phyloP scores from a whole-genome alignment of 1,284 basidiomycete genomes.

The Dichomitus squalens region DNA sequence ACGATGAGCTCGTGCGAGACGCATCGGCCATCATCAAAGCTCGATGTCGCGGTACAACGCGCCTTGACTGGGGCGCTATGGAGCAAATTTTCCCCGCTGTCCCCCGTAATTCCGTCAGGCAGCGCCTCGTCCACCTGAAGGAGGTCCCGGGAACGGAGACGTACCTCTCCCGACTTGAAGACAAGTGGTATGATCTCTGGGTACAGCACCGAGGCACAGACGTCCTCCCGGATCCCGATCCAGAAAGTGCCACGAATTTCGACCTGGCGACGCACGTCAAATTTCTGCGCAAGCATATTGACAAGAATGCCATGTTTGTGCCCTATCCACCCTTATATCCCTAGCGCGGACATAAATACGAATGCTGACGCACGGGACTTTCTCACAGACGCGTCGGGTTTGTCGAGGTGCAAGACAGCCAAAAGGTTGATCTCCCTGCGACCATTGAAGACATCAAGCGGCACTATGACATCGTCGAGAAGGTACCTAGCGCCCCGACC shows the following conservation, averaged over 20 bases:
- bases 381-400: slow-evolving; percentile 57
- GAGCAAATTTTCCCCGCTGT: slow-evolving; percentile 80
- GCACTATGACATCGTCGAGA: slow-evolving; percentile 53
- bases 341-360: neutral
- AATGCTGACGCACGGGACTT: slow-evolving; percentile 3
- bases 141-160: slow-evolving; percentile 68
- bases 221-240: slow-evolving; percentile 73
- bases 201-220: slow-evolving; percentile 65
- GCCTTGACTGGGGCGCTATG: slow-evolving; percentile 71
- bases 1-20: slow-evolving; percentile 86
- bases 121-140: slow-evolving; percentile 60
- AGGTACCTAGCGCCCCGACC: slow-evolving; percentile 41
- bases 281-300: slow-evolving; percentile 78
- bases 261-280: slow-evolving; percentile 76
- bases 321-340: neutral
- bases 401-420: slow-evolving; percentile 43
- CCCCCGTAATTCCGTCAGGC: slow-evolving; percentile 66
- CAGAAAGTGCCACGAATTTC: slow-evolving; percentile 70
- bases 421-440: slow-evolving; percentile 44
- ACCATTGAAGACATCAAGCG: slow-evolving; percentile 49
- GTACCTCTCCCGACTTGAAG: slow-evolving; percentile 80
- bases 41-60: slow-evolving; percentile 61
- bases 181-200: slow-evolving; percentile 82
- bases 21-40: slow-evolving; percentile 81
- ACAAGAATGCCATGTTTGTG: slow-evolving; percentile 84